Evolutionary conservation across 257 asterid genomes (phyloP).

Genomic region (Salvia splendens): DNA sequence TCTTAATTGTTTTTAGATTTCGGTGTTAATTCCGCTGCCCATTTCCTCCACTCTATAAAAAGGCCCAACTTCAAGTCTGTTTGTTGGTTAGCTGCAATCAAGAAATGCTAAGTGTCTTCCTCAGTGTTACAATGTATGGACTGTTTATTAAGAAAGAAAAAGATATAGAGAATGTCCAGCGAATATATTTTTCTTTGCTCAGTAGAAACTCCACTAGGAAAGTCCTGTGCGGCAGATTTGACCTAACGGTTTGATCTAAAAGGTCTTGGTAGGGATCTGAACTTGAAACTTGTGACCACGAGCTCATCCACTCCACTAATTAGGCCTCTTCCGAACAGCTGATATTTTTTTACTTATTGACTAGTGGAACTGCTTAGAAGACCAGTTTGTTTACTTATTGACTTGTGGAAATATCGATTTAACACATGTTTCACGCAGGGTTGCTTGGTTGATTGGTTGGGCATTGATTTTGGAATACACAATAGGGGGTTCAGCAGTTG

Average conservation of each 20-base stretch:
- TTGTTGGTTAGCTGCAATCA: neutral
- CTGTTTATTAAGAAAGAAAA: conserved; percentile 1
- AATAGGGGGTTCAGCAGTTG: conserved; percentile 98
- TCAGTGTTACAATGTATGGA: neutral
- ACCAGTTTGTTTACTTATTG: neutral
- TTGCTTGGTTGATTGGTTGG: conserved; percentile 99
- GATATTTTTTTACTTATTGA: neutral
- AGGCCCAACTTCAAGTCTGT: neutral
- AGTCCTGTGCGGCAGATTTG: neutral
- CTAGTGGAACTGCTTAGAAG: conserved; percentile 4
- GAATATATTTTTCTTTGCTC: neutral
- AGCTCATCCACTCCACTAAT: neutral
- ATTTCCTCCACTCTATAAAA: conserved; percentile 8
- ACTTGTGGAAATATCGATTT: neutral
- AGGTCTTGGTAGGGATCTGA: neutral
- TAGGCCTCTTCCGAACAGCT: neutral
- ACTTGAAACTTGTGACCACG: neutral
- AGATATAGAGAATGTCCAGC: neutral
- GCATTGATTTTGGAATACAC: conserved; percentile 93
- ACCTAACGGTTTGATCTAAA: neutral
- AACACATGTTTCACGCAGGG: conserved; percentile 47
- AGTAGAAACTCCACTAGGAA: neutral
- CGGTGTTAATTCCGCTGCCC: no score
- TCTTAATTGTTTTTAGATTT: neutral
- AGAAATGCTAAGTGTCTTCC: conserved; percentile 3